Conservation (phyloP, 257 asterid species). For the Lavandula angustifolia region DNA sequence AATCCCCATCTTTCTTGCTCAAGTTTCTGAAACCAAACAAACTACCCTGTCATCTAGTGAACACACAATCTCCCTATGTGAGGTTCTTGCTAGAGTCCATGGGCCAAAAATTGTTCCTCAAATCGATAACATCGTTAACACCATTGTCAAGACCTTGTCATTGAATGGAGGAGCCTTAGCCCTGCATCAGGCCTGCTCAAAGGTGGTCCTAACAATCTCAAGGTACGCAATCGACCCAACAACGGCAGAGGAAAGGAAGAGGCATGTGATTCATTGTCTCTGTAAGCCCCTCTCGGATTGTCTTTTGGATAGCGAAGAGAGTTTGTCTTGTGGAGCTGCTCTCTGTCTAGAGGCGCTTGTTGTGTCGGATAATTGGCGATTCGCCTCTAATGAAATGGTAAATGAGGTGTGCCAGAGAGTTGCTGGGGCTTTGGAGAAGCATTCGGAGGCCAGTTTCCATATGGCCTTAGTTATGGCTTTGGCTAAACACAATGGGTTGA, state of each 20-base stretch:
- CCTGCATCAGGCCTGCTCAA: conserved; percentile 96
- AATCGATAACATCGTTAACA: conserved; percentile 74
- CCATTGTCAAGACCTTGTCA: conserved; percentile 71
- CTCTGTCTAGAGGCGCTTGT: conserved; percentile 84
- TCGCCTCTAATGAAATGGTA: conserved; percentile 77
- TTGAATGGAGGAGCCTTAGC: conserved; percentile 87
- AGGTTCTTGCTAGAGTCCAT: conserved; percentile 89
- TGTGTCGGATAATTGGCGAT: conserved; percentile 90
- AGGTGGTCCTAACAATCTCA: conserved; percentile 91
- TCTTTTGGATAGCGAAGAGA: conserved; percentile 79
- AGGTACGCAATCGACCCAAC: conserved; percentile 86
- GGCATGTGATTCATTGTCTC: conserved; percentile 57
- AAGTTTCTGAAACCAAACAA: conserved; percentile 83
- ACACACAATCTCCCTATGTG: conserved; percentile 82
- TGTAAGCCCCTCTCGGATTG: conserved; percentile 85
- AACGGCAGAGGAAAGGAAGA: conserved; percentile 71
- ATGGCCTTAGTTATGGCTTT: conserved; percentile 79
- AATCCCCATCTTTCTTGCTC: conserved; percentile 90
- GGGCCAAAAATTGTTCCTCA: conserved; percentile 80
- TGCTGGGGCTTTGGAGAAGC: conserved; percentile 82
- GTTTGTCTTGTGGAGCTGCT: conserved; percentile 88
- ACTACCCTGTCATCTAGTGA: conserved; percentile 65
- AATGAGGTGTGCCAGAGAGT: conserved; percentile 94
- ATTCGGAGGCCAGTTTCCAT: conserved; percentile 65
- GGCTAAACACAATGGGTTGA: conserved; percentile 78